These are phyloP conservation scores for Pharus latifolius DNA, from an alignment of 176 grass and related monocot genomes.

Conservation along the genomic window DNA sequence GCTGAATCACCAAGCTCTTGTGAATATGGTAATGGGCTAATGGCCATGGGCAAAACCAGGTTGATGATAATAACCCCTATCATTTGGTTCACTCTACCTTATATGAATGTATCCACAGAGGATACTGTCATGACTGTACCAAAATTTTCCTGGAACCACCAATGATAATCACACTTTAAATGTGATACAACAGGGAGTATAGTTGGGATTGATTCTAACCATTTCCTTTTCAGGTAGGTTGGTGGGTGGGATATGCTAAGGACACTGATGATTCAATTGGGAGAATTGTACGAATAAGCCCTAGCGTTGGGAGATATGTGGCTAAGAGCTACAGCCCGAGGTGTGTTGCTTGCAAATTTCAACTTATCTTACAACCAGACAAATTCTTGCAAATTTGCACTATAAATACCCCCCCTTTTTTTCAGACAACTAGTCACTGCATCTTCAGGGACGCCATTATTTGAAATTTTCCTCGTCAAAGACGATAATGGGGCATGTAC, in stretches of 20 bases:
- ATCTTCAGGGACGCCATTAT: slow-evolving; percentile 72
- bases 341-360: not conserved
- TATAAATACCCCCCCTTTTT: not conserved
- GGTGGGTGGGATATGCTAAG: slow-evolving; percentile 80
- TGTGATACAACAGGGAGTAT: not conserved
- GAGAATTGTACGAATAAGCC: slow-evolving; percentile 76
- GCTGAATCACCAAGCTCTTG: not conserved
- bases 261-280: slow-evolving; percentile 70
- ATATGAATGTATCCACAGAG: not conserved
- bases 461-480: slow-evolving; percentile 87
- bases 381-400: too few species aligned
- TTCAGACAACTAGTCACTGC: slow-evolving; percentile 71
- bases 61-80: not conserved
- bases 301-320: slow-evolving; percentile 74
- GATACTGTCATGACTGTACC: not conserved
- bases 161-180: not conserved
- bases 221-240: slow-evolving; percentile 69
- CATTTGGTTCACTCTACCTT: not conserved
- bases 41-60: not conserved
- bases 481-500: slow-evolving; percentile 51
- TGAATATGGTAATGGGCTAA: not conserved
- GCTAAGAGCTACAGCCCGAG: slow-evolving; percentile 92
- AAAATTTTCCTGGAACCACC: not conserved
- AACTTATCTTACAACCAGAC: not conserved
- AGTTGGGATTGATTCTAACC: not conserved